Evolutionary conservation across 257 asterid species (phyloP).

Genomic region (Scutellaria galericulata): DNA sequence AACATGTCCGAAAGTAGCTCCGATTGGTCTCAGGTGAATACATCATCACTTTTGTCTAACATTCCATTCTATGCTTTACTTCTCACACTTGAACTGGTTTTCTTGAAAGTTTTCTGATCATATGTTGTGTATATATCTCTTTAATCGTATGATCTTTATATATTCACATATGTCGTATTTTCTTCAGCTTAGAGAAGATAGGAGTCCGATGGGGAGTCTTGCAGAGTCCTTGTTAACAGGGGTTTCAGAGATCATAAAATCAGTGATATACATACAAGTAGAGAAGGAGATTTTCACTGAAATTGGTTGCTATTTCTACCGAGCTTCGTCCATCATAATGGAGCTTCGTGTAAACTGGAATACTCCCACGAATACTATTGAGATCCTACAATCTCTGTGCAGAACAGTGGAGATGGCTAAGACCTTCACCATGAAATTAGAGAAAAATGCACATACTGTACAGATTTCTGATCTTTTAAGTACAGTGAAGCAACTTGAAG

Average conservation of each 20-base stretch:
- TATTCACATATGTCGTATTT: neutral
- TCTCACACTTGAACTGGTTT: slow-evolving; percentile 7
- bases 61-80: neutral
- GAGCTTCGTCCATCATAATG: slow-evolving; percentile 58
- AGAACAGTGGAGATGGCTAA: slow-evolving; percentile 53
- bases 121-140: neutral
- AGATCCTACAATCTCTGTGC: slow-evolving; percentile 52
- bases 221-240: slow-evolving; percentile 51
- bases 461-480: slow-evolving; percentile 39
- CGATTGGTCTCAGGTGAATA: slow-evolving; percentile 55
- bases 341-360: slow-evolving; percentile 55
- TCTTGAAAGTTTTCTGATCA: neutral
- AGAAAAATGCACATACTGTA: slow-evolving; percentile 31
- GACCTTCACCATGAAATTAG: slow-evolving; percentile 41
- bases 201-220: slow-evolving; percentile 38
- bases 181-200: slow-evolving; percentile 48
- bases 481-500: slow-evolving; percentile 56
- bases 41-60: slow-evolving; percentile 2
- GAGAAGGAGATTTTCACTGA: slow-evolving; percentile 56
- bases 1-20: slow-evolving; percentile 54
- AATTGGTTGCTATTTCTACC: slow-evolving; percentile 70
- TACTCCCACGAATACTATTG: slow-evolving; percentile 48
- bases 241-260: slow-evolving; percentile 52
- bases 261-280: slow-evolving; percentile 45
- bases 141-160: neutral